These are phyloP conservation scores for Metschnikowia corniflorae DNA, from an alignment of 805 yeast species.

Conservation along the genomic window DNA sequence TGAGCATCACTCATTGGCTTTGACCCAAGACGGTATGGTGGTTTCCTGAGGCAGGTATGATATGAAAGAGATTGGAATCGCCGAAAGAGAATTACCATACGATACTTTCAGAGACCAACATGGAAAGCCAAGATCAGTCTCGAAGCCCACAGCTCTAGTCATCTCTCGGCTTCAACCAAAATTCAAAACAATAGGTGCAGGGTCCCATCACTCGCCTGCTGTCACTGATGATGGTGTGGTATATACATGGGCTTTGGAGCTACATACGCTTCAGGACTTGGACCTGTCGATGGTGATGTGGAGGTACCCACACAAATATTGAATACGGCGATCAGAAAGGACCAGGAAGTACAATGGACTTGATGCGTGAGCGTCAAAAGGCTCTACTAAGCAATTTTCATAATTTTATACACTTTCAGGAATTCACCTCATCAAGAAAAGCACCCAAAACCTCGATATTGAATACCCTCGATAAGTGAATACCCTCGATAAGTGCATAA, in stretches of 20 bases:
- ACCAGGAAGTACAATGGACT: too few relatives aligned
- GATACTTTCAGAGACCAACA: slow-evolving; percentile 73
- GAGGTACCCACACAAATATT: slow-evolving; percentile 84
- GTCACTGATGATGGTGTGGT: slow-evolving; percentile 78
- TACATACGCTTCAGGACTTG: slow-evolving; percentile 93
- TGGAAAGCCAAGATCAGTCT: slow-evolving; percentile 80
- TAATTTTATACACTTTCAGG: too few relatives aligned
- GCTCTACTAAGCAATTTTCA: too few relatives aligned
- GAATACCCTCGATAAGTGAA: too few relatives aligned
- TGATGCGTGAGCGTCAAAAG: too few relatives aligned
- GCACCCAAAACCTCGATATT: too few relatives aligned
- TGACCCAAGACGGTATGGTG: slow-evolving; percentile 68
- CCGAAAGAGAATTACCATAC: slow-evolving; percentile 61
- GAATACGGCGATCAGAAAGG: slow-evolving; percentile 90
- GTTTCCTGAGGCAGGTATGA: slow-evolving; percentile 89
- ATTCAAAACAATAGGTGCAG: slow-evolving; percentile 58
- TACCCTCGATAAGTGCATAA: too few relatives aligned
- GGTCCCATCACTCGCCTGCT: slow-evolving; percentile 91
- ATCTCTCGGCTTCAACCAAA: slow-evolving; percentile 27
- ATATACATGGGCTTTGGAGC: slow-evolving; percentile 99
- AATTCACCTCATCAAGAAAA: too few relatives aligned
- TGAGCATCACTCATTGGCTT: slow-evolving; percentile 86
- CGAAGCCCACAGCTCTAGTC: slow-evolving; percentile 70
- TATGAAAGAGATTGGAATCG: slow-evolving; percentile 88
- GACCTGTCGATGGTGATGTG: slow-evolving; percentile 85